Base-by-base conservation (phyloP, 2,329 filamentous ascomycete species). In the Epichloe elymi region DNA sequence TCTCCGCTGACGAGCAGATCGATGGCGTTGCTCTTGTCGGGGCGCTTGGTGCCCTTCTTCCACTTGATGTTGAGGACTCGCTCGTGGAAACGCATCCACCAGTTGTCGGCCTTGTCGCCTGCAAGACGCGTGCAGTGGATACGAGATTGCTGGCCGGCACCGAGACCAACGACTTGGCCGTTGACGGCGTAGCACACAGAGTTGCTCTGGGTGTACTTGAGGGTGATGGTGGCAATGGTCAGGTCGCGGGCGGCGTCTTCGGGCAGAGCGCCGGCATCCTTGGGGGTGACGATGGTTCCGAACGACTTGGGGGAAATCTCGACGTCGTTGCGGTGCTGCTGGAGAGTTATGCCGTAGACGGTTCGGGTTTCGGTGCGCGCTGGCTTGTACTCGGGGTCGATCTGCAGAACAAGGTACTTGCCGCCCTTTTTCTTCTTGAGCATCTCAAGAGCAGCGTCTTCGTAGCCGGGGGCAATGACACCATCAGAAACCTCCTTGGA, bases 131-230 rank as follows among this genome's bases (percentile, higher is more conserved):
- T 98, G 80, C 93, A 98, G 78, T 98, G 93, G 61, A 98, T 98
- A 60, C 93, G 86, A 55, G 88, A 95, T 73, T 98, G 93, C 71
- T 98, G 93, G 54, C 93, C 93, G 51, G 93, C 93, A 58, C 93
- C 93, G 51, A 98, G 82, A 58, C 93, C 93, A 60, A 98, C 79
- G 61, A 97, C 79, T 71, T 97, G 93, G 46, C 93, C 93, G 62
- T 95, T 90, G 56, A 88, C 76, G 51, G 93, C 90, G 66, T 97
- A 98, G 79, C 91, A 97, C 57, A 98, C 93, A 26, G 90, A 96
- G 80, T 98, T 98, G 65, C 89, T 95, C 73, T 98, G 90, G 1
- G 93, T 98, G 75, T 95, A 98, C 74, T 98, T 98, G 61, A 97
- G 78, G 36, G 93, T 89, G 64, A 98, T 96, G 51, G 93, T 98